Base-by-base conservation (phyloP, 2,329 filamentous ascomycete species). In the Blastomyces gilchristii region DNA sequence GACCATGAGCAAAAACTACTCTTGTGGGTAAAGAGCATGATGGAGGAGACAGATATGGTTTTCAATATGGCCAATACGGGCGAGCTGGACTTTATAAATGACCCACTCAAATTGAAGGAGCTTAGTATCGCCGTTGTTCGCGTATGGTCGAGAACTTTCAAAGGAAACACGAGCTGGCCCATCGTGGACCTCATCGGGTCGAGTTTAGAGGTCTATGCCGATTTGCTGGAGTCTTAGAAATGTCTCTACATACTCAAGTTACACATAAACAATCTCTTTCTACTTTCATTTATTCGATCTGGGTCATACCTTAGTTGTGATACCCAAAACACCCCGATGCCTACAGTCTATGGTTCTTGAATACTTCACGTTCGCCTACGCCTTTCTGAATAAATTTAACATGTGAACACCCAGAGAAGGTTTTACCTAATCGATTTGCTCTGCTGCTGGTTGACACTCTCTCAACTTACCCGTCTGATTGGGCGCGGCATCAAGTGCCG, bases 1-100 rank as follows among this genome's bases (percentile, higher is more conserved):
- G 78, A 79, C 37, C 78, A 80, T 64, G 78, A 80, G 68, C 71
- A 77, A 7, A 80, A 80, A 65, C 68, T 80, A 16, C 72, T 80
- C 12, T 67, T 78, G 34, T 80, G 78, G 78, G 77, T 80, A 50
- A 79, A 78, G 62, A 78, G 76, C 65, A 78, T 80, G 73, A 78
- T 80, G 71, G 77, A 80, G 65, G 78, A 80, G 70, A 79, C 78
- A 14, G 77, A 80, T 63, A 79, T 79, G 75, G 75, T 75, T 31
- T 72, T 78, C 22, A 72, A 73, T 63, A 70, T 74, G 18, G 69
- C 70, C 3, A 74, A 75, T 2, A 71, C 72, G 14, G 73, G 73
- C 18, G 77, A 79, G 53, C 63, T 77, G 63, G 74, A 77, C 2
- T 78, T 80, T 57, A 71, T 78, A 63, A 72, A 77, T 58, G 77